Evolutionary conservation across 768 basidiomycete species (phyloP).

Genomic region (Kondoa malvinella): DNA sequence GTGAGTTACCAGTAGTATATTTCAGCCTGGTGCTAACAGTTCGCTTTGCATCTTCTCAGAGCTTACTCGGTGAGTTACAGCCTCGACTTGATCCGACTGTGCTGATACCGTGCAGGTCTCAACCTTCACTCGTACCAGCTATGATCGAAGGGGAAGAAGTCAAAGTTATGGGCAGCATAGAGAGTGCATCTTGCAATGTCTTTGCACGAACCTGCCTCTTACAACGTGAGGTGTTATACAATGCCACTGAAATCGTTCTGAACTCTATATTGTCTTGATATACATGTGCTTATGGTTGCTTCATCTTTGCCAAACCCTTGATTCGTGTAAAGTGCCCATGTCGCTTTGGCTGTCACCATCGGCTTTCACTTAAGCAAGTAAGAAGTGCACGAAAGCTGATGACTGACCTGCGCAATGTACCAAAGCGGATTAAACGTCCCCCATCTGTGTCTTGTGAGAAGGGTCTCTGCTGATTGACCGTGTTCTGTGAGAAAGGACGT

Average conservation of each 20-base stretch:
- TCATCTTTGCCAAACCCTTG: not conserved
- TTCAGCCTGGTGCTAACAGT: not conserved
- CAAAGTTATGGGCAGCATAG: too few relatives aligned
- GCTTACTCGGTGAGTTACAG: not conserved
- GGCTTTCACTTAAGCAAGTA: not conserved
- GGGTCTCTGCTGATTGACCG: not conserved
- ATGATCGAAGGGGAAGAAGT: too few relatives aligned
- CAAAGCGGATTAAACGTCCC: not conserved
- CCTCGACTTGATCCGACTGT: not conserved
- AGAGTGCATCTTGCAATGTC: too few relatives aligned
- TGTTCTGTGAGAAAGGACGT: not conserved
- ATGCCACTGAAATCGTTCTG: too few relatives aligned
- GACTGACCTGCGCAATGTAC: not conserved
- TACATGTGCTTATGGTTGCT: too few relatives aligned
- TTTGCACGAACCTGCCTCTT: too few relatives aligned
- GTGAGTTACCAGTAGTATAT: not conserved
- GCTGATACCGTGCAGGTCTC: not conserved
- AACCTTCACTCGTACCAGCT: not conserved
- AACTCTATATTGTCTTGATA: too few relatives aligned
- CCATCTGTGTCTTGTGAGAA: not conserved
- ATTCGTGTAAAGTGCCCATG: not conserved
- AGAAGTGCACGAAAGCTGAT: not conserved
- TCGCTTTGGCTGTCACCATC: not conserved
- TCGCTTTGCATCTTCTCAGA: not conserved
- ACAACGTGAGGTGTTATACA: too few relatives aligned